Conservation (phyloP, 108 stramenopile genomes). For the Cyclotella sp. region DNA sequence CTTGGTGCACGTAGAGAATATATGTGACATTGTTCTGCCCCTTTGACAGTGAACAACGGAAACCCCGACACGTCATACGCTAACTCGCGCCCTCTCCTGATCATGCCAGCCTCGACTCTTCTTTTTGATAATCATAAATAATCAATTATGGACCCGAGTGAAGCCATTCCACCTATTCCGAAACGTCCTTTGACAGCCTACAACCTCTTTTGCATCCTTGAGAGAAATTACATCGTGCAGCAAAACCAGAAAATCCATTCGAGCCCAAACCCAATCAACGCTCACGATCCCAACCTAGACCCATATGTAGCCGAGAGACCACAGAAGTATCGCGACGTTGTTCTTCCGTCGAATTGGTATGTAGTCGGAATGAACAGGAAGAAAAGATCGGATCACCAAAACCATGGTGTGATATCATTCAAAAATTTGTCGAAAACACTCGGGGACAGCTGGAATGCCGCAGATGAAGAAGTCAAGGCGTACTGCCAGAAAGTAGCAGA, state of each 20-base stretch:
- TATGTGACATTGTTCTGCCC: too few relatives aligned
- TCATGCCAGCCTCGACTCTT: too few relatives aligned
- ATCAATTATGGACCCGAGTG: too few relatives aligned
- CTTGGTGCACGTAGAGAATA: too few relatives aligned
- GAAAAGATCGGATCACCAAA: conserved; percentile 11
- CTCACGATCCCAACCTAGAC: not conserved
- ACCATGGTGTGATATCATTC: conserved; percentile 18
- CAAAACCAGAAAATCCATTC: not conserved
- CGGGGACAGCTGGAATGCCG: not conserved
- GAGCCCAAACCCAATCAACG: not conserved
- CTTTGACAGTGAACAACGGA: too few relatives aligned
- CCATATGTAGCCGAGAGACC: not conserved
- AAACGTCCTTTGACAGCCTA: conserved; percentile 16
- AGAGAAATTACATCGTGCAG: conserved; percentile 13
- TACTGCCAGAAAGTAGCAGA: conserved; percentile 5
- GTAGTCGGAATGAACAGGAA: conserved; percentile 1
- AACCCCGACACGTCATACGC: too few relatives aligned
- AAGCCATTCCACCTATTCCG: conserved; percentile 9
- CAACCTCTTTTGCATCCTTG: conserved; percentile 16
- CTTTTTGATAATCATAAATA: too few relatives aligned
- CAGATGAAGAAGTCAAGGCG: conserved; percentile 5
- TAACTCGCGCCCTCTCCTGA: too few relatives aligned
- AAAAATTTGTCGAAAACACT: not conserved
- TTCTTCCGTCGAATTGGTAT: conserved; percentile 6
- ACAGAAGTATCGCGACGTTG: conserved; percentile 11